phyloP scores from a whole-genome alignment of 352 stramenopile species.

The Phytophthora pini region DNA sequence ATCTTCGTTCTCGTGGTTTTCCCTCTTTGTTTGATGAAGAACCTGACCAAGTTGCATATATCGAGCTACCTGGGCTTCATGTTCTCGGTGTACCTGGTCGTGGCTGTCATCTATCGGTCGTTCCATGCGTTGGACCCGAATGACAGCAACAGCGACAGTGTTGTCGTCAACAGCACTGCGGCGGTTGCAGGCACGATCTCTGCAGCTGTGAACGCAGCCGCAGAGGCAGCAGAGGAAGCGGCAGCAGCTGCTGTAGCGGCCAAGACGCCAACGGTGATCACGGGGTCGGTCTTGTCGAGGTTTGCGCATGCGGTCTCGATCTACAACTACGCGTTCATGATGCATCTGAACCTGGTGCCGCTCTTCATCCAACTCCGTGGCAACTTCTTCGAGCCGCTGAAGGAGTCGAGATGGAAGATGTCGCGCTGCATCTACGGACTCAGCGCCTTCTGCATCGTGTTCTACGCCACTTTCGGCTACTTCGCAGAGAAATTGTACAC shows the following conservation, averaged over 20 bases:
- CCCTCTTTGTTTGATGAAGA: slow-evolving; percentile 72
- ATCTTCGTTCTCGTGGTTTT: slow-evolving; percentile 66
- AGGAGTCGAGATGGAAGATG: slow-evolving; percentile 58
- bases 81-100: slow-evolving; percentile 70
- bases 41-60: slow-evolving; percentile 66
- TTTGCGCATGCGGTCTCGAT: slow-evolving; percentile 70
- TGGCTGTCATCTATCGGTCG: slow-evolving; percentile 61
- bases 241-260: slow-evolving; percentile 15
- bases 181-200: slow-evolving; percentile 8
- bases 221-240: slow-evolving; percentile 20
- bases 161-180: slow-evolving; percentile 11
- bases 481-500: slow-evolving; percentile 64
- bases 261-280: slow-evolving; percentile 40
- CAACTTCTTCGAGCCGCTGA: slow-evolving; percentile 59
- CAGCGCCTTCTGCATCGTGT: slow-evolving; percentile 58
- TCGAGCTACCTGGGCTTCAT: slow-evolving; percentile 77
- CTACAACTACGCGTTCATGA: slow-evolving; percentile 89
- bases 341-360: slow-evolving; percentile 83
- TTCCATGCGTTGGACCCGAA: slow-evolving; percentile 35
- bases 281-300: slow-evolving; percentile 44
- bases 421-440: slow-evolving; percentile 57
- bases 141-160: slow-evolving; percentile 8
- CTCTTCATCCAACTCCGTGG: slow-evolving; percentile 76
- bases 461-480: slow-evolving; percentile 69
- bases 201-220: slow-evolving; percentile 24